Evolutionary conservation across 2,329 filamentous ascomycete genomes (phyloP), one percentile per base, ranked within the genome.

Genomic region (Cucurbitaria berberidis): DNA sequence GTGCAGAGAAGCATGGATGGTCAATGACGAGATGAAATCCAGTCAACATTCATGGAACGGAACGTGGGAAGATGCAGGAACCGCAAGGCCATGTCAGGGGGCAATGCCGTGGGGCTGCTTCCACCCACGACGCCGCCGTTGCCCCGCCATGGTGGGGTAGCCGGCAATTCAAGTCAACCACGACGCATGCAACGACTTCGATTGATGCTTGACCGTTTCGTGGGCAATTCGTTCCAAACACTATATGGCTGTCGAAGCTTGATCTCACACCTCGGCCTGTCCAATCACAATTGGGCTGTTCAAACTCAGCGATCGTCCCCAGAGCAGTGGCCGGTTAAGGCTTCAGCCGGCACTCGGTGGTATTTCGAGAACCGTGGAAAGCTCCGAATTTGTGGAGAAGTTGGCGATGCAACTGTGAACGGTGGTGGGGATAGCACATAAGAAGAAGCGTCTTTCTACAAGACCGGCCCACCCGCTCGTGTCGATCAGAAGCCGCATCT

Each of bases 331-430:
- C 11, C 47, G 59, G 57, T 9, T 62, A 58, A 62, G 52, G 11
- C 10, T 56, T 62, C 51, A 52, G 45, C 59, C 59, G 38, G 21
- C 13, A 38, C 19, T 51, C 51, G 56, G 54, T 42, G 45, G 27
- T 49, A 39, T 21, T 41, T 56, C 50, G 42, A 48, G 7, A 22
- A 47, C 49, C 51, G 55, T 13, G 30, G 38, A 38, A 34, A 42
- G 45, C 51, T 58, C 46, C 18, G 29, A 26, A 35, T n/a, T 27
- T 40, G 40, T 39, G 36, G 24, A 32, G 30, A 22, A 40, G 22
- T 24, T 30, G 18, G 19, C 34, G 22, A 35, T 21, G 26, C 44
- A 3, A 35, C 27, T 40, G 26, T 41, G 36, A 32, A 41, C 43
- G 45, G 35, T 34, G 47, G 42, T 49, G 32, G 30, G 22, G 36